phyloP scores from a whole-genome alignment of 75 land plant species.

The Ceratopteris richardii region DNA sequence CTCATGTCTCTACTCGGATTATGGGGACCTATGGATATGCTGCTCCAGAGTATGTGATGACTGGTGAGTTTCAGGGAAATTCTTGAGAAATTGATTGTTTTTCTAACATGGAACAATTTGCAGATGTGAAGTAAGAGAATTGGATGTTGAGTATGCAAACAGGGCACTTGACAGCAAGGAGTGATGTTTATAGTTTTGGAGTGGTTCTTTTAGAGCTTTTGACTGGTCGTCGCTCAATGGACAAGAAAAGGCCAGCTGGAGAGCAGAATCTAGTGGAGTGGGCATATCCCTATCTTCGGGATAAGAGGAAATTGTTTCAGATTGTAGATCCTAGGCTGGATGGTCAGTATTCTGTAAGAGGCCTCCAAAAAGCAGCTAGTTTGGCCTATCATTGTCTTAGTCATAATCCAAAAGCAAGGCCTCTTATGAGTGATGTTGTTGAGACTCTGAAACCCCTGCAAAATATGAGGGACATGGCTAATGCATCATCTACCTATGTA shows the following conservation, averaged over 20 bases:
- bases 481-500: constrained; percentile 6
- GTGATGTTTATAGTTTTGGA: constrained; percentile 78
- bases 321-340: constrained; percentile 59
- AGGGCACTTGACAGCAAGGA: constrained; percentile 70
- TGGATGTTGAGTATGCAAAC: constrained; percentile 8
- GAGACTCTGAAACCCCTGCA: constrained; percentile 61
- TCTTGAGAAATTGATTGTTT: too few relatives aligned
- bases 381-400: constrained; percentile 60
- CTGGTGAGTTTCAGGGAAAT: constrained; percentile 2
- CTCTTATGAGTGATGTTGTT: constrained; percentile 71
- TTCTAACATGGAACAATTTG: too few relatives aligned
- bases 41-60: constrained; percentile 14
- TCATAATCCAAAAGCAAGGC: constrained; percentile 65
- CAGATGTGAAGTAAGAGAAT: too few relatives aligned
- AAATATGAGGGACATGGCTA: constrained; percentile 25
- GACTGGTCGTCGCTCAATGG: constrained; percentile 69
- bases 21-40: constrained; percentile 16
- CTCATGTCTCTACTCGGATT: constrained; percentile 13
- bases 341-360: constrained; percentile 54
- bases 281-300: constrained; percentile 58
- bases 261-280: constrained; percentile 68
- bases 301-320: constrained; percentile 49
- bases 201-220: constrained; percentile 62
- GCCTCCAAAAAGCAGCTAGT: constrained; percentile 69
- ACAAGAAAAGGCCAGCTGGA: constrained; percentile 48